Evolutionary conservation across 768 basidiomycete species (phyloP).

Genomic region (Piloderma croceum): DNA sequence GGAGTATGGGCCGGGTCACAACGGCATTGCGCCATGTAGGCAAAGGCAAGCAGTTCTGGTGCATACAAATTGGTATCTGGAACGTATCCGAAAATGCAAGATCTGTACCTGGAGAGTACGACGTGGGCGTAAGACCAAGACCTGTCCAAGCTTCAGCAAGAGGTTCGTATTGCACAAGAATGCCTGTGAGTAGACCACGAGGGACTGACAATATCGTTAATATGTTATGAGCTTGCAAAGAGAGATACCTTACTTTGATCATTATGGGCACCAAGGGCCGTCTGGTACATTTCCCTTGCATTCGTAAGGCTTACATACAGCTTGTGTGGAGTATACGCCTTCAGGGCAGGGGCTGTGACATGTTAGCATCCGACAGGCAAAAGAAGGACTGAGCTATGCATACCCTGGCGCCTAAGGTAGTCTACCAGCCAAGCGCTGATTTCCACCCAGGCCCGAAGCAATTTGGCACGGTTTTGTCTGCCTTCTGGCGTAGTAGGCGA

Average conservation of each 20-base stretch:
- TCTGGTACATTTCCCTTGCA: constrained; percentile 67
- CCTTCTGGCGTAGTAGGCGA: constrained; percentile 43
- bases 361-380: too few species aligned
- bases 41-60: constrained; percentile 71
- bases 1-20: constrained; percentile 67
- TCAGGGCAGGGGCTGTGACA: constrained; percentile 41
- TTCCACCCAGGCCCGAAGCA: constrained; percentile 81
- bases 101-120: constrained; percentile 57
- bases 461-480: constrained; percentile 47
- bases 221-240: background rate
- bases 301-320: constrained; percentile 49
- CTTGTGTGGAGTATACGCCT: constrained; percentile 35
- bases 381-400: too few species aligned
- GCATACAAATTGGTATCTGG: constrained; percentile 4
- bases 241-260: constrained; percentile 55
- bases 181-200: constrained; percentile 43
- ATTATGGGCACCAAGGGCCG: constrained; percentile 68
- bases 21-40: constrained; percentile 74
- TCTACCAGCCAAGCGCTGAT: constrained; percentile 60
- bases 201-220: constrained; percentile 35
- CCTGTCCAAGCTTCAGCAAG: constrained; percentile 35
- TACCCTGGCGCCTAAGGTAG: constrained; percentile 46
- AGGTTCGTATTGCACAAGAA: constrained; percentile 36
- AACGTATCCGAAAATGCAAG: background rate
- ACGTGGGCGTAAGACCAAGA: constrained; percentile 63